phyloP scores from a whole-genome alignment of 208 protist species.

The Wallacemonas sp. region DNA sequence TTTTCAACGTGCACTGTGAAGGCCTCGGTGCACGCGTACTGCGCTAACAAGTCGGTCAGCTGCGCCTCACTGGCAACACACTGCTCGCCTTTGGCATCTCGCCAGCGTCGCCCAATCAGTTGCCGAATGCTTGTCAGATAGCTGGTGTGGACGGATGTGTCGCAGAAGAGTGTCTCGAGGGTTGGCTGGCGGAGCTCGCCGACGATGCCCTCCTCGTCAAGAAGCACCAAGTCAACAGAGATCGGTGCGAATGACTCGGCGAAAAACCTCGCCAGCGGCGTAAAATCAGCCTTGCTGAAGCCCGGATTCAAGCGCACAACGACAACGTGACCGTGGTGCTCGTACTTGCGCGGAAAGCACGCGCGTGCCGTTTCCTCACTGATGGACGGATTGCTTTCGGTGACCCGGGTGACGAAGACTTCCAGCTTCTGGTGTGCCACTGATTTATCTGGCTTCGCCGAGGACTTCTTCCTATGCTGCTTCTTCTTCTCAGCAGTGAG shows the following conservation, averaged over 20 bases:
- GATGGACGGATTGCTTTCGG: constrained; percentile 14
- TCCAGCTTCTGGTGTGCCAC: constrained; percentile 53
- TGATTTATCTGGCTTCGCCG: constrained; percentile 6
- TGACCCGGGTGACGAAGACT: constrained; percentile 41
- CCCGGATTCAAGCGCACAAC: constrained; percentile 74
- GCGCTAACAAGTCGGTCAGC: constrained; percentile 23
- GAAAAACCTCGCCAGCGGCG: constrained; percentile 45
- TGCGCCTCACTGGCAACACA: constrained; percentile 14
- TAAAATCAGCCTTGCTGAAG: constrained; percentile 39
- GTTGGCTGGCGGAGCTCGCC: constrained; percentile 79
- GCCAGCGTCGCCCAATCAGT: constrained; percentile 5
- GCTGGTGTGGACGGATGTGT: not conserved
- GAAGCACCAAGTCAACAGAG: constrained; percentile 72
- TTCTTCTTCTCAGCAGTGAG: constrained; percentile 1
- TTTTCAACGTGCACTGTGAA: constrained; percentile 92
- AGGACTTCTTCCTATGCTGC: constrained; percentile 2
- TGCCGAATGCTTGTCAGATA: constrained; percentile 9
- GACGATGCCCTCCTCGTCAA: constrained; percentile 68
- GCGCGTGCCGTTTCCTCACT: constrained; percentile 26
- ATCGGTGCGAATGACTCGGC: constrained; percentile 62
- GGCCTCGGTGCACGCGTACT: constrained; percentile 47
- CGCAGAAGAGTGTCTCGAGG: constrained; percentile 40
- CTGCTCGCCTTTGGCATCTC: constrained; percentile 8
- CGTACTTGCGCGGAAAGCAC: constrained; percentile 77
- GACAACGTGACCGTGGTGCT: constrained; percentile 82